Percentiles rank a stretch among this genome's conserved stretches.
These are phyloP conservation scores for Penicillium sclerotiorum DNA, from an alignment of 2,329 filamentous ascomycete species.

Conservation along the genomic window DNA sequence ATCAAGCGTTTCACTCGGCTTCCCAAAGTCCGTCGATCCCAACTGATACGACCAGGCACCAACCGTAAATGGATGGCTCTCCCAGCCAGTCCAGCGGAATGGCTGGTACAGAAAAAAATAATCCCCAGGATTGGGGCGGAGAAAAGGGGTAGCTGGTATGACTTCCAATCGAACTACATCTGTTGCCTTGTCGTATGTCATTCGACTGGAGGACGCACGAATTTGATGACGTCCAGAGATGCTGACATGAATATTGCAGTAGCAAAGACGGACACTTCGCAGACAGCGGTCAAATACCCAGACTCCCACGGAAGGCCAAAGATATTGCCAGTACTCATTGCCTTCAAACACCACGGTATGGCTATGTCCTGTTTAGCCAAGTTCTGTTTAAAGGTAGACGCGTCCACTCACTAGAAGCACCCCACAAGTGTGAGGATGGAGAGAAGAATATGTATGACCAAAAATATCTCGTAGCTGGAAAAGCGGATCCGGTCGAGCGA, in stretches of 20 bases:
- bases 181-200: slow-evolving; percentile 47
- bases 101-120: slow-evolving; percentile 57
- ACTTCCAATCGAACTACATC: slow-evolving; percentile 54
- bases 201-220: slow-evolving; percentile 39
- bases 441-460: slow-evolving; percentile 43
- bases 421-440: slow-evolving; percentile 46
- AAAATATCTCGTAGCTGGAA: slow-evolving; percentile 47
- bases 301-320: slow-evolving; percentile 53
- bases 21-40: neutral
- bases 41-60: slow-evolving; percentile 34
- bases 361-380: slow-evolving; percentile 24
- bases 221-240: slow-evolving; percentile 20
- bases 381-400: too few species aligned
- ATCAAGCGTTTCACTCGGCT: slow-evolving; percentile 13
- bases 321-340: slow-evolving; percentile 52
- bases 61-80: slow-evolving; percentile 57
- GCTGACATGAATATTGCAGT: slow-evolving; percentile 47
- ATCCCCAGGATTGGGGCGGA: slow-evolving; percentile 47
- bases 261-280: slow-evolving; percentile 46
- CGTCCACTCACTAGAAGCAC: slow-evolving; percentile 50
- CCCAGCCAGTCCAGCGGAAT: slow-evolving; percentile 48
- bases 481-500: slow-evolving; percentile 52
- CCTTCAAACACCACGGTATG: slow-evolving; percentile 53
- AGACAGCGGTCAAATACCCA: slow-evolving; percentile 54
- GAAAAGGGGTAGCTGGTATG: slow-evolving; percentile 34